phyloP scores from a whole-genome alignment of 257 asterid genomes.

The Ophiorrhiza pumila region DNA sequence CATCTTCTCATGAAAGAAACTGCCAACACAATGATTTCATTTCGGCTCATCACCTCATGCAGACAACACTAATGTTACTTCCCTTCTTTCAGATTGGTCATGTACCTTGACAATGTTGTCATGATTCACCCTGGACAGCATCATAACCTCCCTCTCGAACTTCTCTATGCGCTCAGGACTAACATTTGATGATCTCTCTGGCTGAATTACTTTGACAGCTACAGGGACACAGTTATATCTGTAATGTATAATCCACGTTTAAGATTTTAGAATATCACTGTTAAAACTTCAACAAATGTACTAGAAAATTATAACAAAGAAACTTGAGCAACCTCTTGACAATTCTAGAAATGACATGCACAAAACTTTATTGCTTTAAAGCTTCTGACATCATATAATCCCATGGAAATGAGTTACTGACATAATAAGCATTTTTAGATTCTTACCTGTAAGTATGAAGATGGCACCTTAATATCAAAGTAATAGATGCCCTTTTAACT shows the following conservation, averaged over 20 bases:
- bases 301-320: background rate
- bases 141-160: slow-evolving; percentile 50
- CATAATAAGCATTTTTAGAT: background rate
- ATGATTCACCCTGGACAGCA: slow-evolving; percentile 54
- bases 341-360: background rate
- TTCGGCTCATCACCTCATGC: background rate
- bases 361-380: background rate
- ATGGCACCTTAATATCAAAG: background rate
- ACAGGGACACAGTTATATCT: slow-evolving; percentile 50
- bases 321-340: slow-evolving; percentile 1
- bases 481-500: background rate
- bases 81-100: background rate
- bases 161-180: slow-evolving; percentile 39
- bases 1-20: background rate
- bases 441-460: background rate
- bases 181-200: slow-evolving; percentile 35
- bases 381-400: background rate
- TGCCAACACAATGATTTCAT: background rate
- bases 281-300: background rate
- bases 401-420: background rate
- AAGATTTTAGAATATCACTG: slow-evolving; percentile 2
- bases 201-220: slow-evolving; percentile 53
- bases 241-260: slow-evolving; percentile 17
- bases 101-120: slow-evolving; percentile 60
- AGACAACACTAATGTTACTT: background rate